Percentiles rank a stretch among this genome's conserved stretches.
These are phyloP conservation scores for Penicillium soppii DNA, from an alignment of 495 filamentous ascomycete genomes.

Conservation along the genomic window DNA sequence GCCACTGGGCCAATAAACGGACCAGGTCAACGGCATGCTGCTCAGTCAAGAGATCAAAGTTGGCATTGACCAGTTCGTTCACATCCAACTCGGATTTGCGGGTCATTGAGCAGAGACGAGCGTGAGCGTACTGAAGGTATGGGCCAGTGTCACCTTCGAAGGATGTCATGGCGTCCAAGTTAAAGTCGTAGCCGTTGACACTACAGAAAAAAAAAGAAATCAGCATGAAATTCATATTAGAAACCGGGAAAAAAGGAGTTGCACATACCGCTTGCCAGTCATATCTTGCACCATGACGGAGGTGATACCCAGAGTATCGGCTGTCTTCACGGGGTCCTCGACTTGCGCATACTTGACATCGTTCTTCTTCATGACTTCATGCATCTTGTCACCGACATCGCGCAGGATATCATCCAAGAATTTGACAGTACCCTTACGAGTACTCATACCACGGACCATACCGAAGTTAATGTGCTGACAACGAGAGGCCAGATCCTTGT, in stretches of 20 bases:
- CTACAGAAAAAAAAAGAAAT: constrained; percentile 29
- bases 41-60: constrained; percentile 58
- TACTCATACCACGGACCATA: constrained; percentile 71
- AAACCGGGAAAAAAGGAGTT: neutral
- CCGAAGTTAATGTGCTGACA: constrained; percentile 75
- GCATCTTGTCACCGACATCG: constrained; percentile 67
- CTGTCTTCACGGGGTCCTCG: constrained; percentile 53
- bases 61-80: constrained; percentile 47
- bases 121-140: constrained; percentile 69
- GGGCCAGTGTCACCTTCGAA: constrained; percentile 73
- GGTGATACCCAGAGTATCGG: constrained; percentile 61
- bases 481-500: constrained; percentile 56
- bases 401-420: constrained; percentile 67
- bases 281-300: constrained; percentile 75
- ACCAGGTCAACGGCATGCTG: constrained; percentile 57
- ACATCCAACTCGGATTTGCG: constrained; percentile 48
- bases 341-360: constrained; percentile 64
- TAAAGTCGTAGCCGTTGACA: constrained; percentile 66
- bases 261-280: constrained; percentile 61
- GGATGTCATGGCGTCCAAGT: constrained; percentile 65
- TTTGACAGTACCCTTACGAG: constrained; percentile 66
- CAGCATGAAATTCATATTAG: constrained; percentile 7
- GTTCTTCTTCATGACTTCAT: constrained; percentile 69
- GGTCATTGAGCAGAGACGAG: constrained; percentile 63
- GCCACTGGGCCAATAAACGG: constrained; percentile 59